phyloP scores from a whole-genome alignment of 257 asterid genomes.

The Cinchona pubescens region DNA sequence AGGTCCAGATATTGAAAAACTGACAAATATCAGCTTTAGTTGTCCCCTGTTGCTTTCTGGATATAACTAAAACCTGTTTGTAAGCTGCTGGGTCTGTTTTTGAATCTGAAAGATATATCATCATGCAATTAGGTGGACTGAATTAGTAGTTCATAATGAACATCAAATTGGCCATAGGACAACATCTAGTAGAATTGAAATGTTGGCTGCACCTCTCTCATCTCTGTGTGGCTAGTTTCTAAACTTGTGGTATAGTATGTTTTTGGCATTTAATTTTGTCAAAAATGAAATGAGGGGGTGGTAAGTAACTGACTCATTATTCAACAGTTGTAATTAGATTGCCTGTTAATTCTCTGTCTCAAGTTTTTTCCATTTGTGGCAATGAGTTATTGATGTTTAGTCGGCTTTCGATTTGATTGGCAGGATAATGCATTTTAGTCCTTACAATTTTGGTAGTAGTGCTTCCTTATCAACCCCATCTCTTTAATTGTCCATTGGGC shows the following conservation, averaged over 20 bases:
- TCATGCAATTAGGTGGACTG: neutral
- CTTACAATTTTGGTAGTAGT: neutral
- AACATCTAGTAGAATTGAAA: neutral
- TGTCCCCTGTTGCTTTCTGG: neutral
- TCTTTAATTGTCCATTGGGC: neutral
- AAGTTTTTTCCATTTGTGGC: neutral
- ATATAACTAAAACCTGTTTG: too few relatives aligned
- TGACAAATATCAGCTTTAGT: neutral
- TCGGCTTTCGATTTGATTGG: neutral
- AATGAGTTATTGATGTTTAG: neutral
- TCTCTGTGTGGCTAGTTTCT: neutral
- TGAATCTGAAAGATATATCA: neutral
- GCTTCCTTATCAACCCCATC: neutral
- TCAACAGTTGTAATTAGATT: neutral
- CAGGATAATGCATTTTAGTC: too few relatives aligned
- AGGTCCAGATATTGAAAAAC: neutral
- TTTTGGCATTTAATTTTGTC: neutral
- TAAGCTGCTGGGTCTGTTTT: neutral
- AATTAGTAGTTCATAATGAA: neutral
- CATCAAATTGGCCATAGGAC: neutral
- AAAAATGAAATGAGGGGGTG: neutral
- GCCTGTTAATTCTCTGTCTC: too few relatives aligned
- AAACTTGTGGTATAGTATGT: neutral
- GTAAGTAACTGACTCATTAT: neutral
- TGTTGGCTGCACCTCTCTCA: neutral